Evolutionary conservation across 73 alveolate species (phyloP), one percentile per base, ranked within the genome.

Genomic region (Blepharisma japonicum): DNA sequence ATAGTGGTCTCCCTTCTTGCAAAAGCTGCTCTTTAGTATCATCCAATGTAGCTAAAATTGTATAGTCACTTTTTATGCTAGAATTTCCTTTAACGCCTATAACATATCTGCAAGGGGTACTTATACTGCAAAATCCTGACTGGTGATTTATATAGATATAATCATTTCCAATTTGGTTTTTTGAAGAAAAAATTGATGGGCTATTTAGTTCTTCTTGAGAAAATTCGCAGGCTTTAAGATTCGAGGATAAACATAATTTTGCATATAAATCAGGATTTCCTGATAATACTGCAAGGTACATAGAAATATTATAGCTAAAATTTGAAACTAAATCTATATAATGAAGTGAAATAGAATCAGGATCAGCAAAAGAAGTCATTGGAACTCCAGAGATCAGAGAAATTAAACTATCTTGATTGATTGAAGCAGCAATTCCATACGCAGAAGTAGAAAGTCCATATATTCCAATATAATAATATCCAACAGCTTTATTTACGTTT

Each of bases 251-350:
- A 5, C 80, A 70, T 38, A 25, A 47, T 45, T 70, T 70, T 9
- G n/a, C 80, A 70, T 14, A 70, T 18, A 70, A 45, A 5, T 70
- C 80, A 70, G 80, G 80, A 6, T 70, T 47, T 39, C 80, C 80
- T 2, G 38, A 14, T 70, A 7, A 72, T 18, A 5, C 68, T 8
- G 32, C 5, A n/a, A 70, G 21, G 4, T 7, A 23, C 6, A 45
- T n/a, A 39, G 56, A 9, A 25, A 70, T 47, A 25, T 45, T 70
- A 25, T 20, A 61, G 42, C 42, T 32, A 32, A 32, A 32, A 32
- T 32, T 32, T 1, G 42, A 32, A 32, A 32, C 42, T 3, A 32
- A 32, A n/a, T 61, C 74, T 0, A 61, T 20, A 20, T n/a, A 5
- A 61, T 18, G 23, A 5, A 14, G 23, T 2, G 14, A 8, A 14